phyloP scores from a whole-genome alignment of 805 yeast genomes.

The Spencermartinsiella europaea region DNA sequence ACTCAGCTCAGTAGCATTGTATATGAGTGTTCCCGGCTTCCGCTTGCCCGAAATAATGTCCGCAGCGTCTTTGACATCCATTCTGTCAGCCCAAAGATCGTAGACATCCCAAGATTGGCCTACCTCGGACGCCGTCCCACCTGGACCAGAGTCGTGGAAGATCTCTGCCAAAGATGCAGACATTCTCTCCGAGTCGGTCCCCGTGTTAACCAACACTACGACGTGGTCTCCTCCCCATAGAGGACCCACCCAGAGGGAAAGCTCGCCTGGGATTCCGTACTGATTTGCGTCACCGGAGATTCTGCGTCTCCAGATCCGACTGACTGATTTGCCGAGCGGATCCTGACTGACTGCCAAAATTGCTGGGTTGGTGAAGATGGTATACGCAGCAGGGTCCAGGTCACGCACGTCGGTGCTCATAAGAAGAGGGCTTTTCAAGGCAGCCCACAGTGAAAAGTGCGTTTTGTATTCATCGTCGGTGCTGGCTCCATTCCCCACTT shows the following conservation, averaged over 20 bases:
- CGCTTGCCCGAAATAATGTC: conserved; percentile 7
- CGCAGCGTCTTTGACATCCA: conserved; percentile 7
- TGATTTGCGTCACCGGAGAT: conserved; percentile 10
- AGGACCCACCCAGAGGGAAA: conserved; percentile 16
- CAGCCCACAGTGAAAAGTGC: conserved; percentile 32
- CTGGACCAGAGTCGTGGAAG: conserved; percentile 12
- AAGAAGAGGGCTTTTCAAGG: conserved; percentile 30
- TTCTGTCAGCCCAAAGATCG: conserved; percentile 16
- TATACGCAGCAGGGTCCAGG: conserved; percentile 22
- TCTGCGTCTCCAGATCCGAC: conserved; percentile 12
- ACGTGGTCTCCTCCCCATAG: conserved; percentile 16
- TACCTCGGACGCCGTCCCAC: conserved; percentile 11
- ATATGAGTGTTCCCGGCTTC: conserved; percentile 1
- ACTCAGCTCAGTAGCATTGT: conserved; percentile 14
- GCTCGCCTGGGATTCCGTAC: conserved; percentile 11
- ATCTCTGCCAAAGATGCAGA: conserved; percentile 14
- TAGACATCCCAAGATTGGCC: conserved; percentile 14
- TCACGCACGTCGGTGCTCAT: conserved; percentile 28
- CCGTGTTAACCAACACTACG: conserved; percentile 16
- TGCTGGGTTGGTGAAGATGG: conserved; percentile 22
- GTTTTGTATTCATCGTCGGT: conserved; percentile 29
- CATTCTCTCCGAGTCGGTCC: conserved; percentile 5
- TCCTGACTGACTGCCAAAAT: conserved; percentile 29
- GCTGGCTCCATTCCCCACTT: conserved; percentile 31
- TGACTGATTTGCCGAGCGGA: conserved; percentile 20